Evolutionary conservation across 2,329 filamentous ascomycete genomes (phyloP).

Genomic region (Fusarium sublunatum): DNA sequence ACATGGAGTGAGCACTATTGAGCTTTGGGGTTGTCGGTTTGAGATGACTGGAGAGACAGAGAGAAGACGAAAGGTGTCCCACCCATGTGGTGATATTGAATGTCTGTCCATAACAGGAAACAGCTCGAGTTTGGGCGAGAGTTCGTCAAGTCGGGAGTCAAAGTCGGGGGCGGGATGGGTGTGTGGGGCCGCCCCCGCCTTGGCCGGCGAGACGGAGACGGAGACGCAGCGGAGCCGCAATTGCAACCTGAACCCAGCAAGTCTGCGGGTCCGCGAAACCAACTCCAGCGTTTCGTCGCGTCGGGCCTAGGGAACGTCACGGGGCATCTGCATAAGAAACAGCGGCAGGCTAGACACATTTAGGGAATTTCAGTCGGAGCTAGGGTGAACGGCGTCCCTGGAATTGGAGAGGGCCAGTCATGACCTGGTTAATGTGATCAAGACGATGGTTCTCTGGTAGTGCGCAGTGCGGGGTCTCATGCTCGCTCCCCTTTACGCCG

Average conservation of each 20-base stretch:
- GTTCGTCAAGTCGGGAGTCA: not conserved
- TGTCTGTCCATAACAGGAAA: constrained; percentile 6
- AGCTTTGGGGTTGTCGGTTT: not conserved
- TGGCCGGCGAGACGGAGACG: constrained; percentile 42
- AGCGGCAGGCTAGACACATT: constrained; percentile 12
- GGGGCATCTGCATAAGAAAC: constrained; percentile 13
- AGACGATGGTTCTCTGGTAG: constrained; percentile 4
- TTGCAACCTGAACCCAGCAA: constrained; percentile 17
- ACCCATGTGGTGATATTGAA: constrained; percentile 9
- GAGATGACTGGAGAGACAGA: constrained; percentile 2
- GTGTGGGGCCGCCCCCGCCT: constrained; percentile 36
- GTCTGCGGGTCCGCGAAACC: constrained; percentile 46
- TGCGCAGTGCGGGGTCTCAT: constrained; percentile 39
- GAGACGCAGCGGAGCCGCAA: constrained; percentile 49
- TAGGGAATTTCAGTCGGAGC: constrained; percentile 11
- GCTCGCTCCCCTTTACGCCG: constrained; percentile 46
- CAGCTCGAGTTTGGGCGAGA: constrained; percentile 8
- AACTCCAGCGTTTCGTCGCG: constrained; percentile 17
- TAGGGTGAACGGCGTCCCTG: constrained; percentile 39
- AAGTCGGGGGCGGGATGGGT: constrained; percentile 17
- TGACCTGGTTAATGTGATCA: constrained; percentile 8
- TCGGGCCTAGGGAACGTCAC: constrained; percentile 45
- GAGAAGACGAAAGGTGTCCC: constrained; percentile 1
- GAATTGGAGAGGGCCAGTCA: constrained; percentile 35
- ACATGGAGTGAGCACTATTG: constrained; percentile 4